Evolutionary conservation across 2,329 filamentous ascomycete genomes (phyloP).

Genomic region (Celoporthe dispersa): DNA sequence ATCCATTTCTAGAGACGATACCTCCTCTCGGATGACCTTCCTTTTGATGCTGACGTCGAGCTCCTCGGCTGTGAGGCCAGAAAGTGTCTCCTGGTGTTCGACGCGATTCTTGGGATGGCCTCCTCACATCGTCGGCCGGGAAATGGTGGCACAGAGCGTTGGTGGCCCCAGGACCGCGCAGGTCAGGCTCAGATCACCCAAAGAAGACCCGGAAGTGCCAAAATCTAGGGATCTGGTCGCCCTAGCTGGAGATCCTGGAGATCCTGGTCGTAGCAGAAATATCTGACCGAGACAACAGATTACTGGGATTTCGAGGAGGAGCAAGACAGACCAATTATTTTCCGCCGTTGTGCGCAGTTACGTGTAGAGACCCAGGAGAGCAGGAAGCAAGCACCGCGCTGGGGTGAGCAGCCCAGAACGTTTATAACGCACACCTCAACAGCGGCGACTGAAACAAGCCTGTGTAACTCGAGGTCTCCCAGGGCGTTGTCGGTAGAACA

Average conservation of each 20-base stretch:
- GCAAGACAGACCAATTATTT: slow-evolving; percentile 33
- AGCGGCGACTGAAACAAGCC: slow-evolving; percentile 31
- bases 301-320: slow-evolving; percentile 12
- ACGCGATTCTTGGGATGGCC: neutral
- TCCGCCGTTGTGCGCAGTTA: slow-evolving; percentile 33
- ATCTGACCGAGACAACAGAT: slow-evolving; percentile 27
- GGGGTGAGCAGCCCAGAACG: slow-evolving; percentile 27
- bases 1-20: slow-evolving; percentile 11
- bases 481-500: slow-evolving; percentile 24
- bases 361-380: slow-evolving; percentile 28
- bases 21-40: neutral
- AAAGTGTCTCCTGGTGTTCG: neutral
- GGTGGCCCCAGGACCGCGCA: slow-evolving; percentile 12
- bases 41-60: neutral
- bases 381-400: slow-evolving; percentile 25
- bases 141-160: slow-evolving; percentile 4
- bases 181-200: slow-evolving; percentile 2
- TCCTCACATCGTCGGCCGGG: slow-evolving; percentile 22
- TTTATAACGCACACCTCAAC: slow-evolving; percentile 29
- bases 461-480: slow-evolving; percentile 29
- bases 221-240: neutral
- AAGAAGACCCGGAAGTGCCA: slow-evolving; percentile 10
- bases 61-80: neutral
- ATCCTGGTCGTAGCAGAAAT: slow-evolving; percentile 6
- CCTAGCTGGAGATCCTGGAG: slow-evolving; percentile 5